phyloP scores from a whole-genome alignment of 306 rosid genomes.

The Prunus mongolica region DNA sequence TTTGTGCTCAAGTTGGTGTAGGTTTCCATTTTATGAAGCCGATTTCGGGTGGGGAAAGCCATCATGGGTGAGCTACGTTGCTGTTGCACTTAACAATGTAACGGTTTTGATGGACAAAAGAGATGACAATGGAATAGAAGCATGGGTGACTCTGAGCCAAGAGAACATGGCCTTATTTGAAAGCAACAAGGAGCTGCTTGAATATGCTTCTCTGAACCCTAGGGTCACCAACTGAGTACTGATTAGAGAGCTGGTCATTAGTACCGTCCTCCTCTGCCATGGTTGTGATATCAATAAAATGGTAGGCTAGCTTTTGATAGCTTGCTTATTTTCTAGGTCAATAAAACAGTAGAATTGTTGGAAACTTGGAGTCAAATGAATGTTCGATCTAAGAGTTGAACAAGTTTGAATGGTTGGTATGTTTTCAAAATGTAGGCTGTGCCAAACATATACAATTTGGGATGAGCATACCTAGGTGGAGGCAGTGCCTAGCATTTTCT shows the following conservation, averaged over 20 bases:
- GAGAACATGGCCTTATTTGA: slow-evolving; percentile 19
- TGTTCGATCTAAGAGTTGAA: no score
- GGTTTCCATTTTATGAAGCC: slow-evolving; percentile 18
- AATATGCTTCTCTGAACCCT: slow-evolving; percentile 17
- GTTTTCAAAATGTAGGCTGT: no score
- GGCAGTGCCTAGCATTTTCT: no score
- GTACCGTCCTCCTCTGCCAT: background rate
- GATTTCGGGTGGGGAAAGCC: slow-evolving; percentile 38
- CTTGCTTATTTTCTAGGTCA: no score
- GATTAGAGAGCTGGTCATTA: background rate
- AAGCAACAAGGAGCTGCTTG: slow-evolving; percentile 17
- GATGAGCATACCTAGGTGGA: no score
- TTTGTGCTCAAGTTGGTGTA: slow-evolving; percentile 21
- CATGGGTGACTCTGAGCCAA: slow-evolving; percentile 14
- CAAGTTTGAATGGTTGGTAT: no score
- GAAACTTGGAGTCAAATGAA: no score
- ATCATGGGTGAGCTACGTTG: slow-evolving; percentile 21
- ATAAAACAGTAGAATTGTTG: no score
- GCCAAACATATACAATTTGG: no score
- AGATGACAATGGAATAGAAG: slow-evolving; percentile 31
- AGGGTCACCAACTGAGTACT: background rate
- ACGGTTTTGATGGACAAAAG: slow-evolving; percentile 20
- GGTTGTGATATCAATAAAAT: background rate
- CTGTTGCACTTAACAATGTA: background rate
- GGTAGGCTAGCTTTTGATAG: background rate